Conservation (phyloP, 2,329 filamentous ascomycete genomes). For the Aspergillus luchuensis region DNA sequence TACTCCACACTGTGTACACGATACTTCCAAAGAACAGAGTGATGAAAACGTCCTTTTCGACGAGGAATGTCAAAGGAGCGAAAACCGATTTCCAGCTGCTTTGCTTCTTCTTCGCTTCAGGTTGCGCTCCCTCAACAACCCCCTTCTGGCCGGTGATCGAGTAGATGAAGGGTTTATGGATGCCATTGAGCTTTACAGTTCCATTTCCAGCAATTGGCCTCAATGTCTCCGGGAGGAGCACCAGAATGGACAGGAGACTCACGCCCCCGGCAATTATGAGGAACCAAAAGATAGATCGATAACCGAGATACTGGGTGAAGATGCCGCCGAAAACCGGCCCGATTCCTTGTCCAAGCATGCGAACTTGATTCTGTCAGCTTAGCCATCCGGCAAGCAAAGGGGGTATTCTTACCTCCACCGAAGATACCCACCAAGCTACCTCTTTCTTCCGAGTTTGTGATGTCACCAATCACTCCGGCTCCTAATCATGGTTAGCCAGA, state of each 20-base stretch:
- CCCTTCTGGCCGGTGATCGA: slow-evolving; percentile 13
- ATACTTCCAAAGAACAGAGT: slow-evolving; percentile 48
- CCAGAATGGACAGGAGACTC: slow-evolving; percentile 40
- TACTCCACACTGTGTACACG: slow-evolving; percentile 53
- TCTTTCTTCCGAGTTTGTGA: slow-evolving; percentile 40
- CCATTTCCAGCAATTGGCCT: slow-evolving; percentile 45
- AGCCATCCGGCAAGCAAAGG: not conserved
- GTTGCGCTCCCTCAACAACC: slow-evolving; percentile 15
- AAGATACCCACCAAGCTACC: slow-evolving; percentile 44
- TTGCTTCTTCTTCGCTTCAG: slow-evolving; percentile 32
- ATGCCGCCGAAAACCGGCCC: slow-evolving; percentile 49
- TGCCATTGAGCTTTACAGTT: slow-evolving; percentile 39
- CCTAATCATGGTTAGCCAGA: slow-evolving; percentile 25
- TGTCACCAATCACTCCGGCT: slow-evolving; percentile 47
- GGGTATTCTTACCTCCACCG: slow-evolving; percentile 36
- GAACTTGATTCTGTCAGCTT: slow-evolving; percentile 29
- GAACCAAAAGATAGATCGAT: slow-evolving; percentile 46
- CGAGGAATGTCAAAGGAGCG: slow-evolving; percentile 45
- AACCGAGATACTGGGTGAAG: slow-evolving; percentile 39
- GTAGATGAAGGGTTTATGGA: slow-evolving; percentile 47
- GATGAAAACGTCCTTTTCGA: slow-evolving; percentile 51
- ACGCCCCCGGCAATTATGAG: slow-evolving; percentile 41
- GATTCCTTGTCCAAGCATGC: slow-evolving; percentile 49
- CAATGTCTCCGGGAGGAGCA: slow-evolving; percentile 48
- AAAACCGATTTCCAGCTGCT: slow-evolving; percentile 18